Conservation (phyloP, 106 monocot species). For the Posidonia australis region DNA sequence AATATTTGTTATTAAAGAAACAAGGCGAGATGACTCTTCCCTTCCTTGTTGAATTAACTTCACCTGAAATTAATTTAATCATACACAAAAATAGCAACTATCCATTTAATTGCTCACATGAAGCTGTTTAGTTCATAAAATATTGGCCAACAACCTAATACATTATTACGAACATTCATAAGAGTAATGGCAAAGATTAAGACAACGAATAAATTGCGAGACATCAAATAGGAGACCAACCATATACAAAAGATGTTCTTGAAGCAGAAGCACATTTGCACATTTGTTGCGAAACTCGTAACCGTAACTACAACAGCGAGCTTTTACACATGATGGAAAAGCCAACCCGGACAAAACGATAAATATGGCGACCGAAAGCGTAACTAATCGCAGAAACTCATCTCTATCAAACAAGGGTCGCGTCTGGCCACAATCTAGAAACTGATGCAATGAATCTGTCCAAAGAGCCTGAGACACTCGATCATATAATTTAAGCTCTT, state of each 20-base stretch:
- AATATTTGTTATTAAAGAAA: too few relatives aligned
- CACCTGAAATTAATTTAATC: too few relatives aligned
- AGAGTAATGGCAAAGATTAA: not conserved
- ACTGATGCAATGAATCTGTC: conserved; percentile 1
- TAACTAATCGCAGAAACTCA: not conserved
- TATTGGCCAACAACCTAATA: too few relatives aligned
- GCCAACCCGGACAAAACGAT: not conserved
- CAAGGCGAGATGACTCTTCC: too few relatives aligned
- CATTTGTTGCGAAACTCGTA: too few relatives aligned
- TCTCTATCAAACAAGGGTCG: not conserved
- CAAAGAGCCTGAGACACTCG: not conserved
- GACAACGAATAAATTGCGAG: not conserved
- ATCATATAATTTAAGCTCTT: not conserved
- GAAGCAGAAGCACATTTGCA: not conserved
- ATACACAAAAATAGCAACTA: too few relatives aligned
- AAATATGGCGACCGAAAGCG: not conserved
- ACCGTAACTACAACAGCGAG: too few relatives aligned
- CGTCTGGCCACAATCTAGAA: not conserved
- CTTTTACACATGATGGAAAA: not conserved
- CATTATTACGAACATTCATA: not conserved
- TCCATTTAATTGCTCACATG: too few relatives aligned
- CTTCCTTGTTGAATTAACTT: too few relatives aligned
- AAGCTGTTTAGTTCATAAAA: too few relatives aligned
- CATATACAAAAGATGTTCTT: not conserved
- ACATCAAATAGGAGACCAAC: not conserved